phyloP scores from a whole-genome alignment of 2,329 filamentous ascomycete genomes.

The Phymatotrichopsis omnivora region DNA sequence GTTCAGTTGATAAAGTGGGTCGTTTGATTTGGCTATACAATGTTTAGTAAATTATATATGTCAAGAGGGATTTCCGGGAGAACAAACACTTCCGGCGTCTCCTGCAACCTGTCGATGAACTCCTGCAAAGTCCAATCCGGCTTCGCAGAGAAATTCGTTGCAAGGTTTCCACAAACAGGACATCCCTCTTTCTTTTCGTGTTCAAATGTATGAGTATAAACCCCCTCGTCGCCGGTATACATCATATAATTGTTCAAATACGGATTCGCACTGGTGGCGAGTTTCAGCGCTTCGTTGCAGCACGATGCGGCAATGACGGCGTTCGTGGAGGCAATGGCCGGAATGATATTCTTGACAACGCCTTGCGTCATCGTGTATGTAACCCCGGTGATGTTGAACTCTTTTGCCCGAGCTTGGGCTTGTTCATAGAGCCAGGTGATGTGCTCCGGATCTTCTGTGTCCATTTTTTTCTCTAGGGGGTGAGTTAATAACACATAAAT shows the following conservation, averaged over 20 bases:
- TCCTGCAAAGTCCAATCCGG: conserved; percentile 65
- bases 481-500: neutral
- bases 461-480: conserved; percentile 72
- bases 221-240: conserved; percentile 90
- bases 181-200: conserved; percentile 92
- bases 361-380: conserved; percentile 95
- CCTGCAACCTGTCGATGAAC: conserved; percentile 72
- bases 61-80: neutral
- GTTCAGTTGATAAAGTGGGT: conserved; percentile 70
- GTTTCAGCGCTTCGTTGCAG: conserved; percentile 95
- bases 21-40: conserved; percentile 64
- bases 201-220: conserved; percentile 96
- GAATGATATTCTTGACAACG: conserved; percentile 98
- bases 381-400: conserved; percentile 85
- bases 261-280: conserved; percentile 72
- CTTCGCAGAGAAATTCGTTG: conserved; percentile 64
- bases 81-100: conserved; percentile 61
- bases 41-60: neutral
- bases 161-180: conserved; percentile 78
- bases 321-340: conserved; percentile 94
- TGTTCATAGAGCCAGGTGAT: conserved; percentile 94
- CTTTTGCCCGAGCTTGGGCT: conserved; percentile 65
- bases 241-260: conserved; percentile 95
- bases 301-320: conserved; percentile 91
- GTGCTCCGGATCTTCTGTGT: conserved; percentile 93